Evolutionary conservation across 2,329 filamentous ascomycete species (phyloP).

Genomic region (Colletotrichum scovillei): DNA sequence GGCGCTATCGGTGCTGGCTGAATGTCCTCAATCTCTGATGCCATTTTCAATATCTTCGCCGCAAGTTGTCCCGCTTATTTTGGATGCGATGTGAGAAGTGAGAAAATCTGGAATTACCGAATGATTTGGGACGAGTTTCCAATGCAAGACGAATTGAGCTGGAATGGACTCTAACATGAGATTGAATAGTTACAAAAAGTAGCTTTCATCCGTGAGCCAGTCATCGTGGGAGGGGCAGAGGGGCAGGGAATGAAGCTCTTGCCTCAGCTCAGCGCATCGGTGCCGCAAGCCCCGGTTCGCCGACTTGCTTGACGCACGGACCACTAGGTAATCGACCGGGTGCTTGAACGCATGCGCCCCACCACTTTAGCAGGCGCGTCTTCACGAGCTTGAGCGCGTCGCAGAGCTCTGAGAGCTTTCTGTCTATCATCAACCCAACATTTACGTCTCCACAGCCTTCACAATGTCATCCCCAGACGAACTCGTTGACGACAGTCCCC

Average conservation of each 20-base stretch:
- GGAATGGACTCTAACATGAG: not conserved
- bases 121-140: not conserved
- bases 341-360: not conserved
- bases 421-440: conserved; percentile 5
- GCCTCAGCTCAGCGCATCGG: not conserved
- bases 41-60: conserved; percentile 8
- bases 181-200: not conserved
- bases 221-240: not conserved
- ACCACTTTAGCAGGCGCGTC: conserved; percentile 37
- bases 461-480: conserved; percentile 56
- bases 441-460: not conserved
- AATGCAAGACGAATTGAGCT: not conserved
- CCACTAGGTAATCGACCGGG: fast-evolving
- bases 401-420: conserved; percentile 2
- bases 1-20: conserved; percentile 40
- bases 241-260: not conserved
- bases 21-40: conserved; percentile 18
- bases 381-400: conserved; percentile 19
- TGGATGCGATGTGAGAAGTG: too few relatives aligned
- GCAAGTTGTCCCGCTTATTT: too few relatives aligned
- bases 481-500: conserved; percentile 66
- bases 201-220: not conserved
- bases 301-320: not conserved
- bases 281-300: not conserved
- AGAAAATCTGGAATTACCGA: too few relatives aligned